Conservation (phyloP, 1,139 yeast genomes). For the Suhomyces bokatorum region DNA sequence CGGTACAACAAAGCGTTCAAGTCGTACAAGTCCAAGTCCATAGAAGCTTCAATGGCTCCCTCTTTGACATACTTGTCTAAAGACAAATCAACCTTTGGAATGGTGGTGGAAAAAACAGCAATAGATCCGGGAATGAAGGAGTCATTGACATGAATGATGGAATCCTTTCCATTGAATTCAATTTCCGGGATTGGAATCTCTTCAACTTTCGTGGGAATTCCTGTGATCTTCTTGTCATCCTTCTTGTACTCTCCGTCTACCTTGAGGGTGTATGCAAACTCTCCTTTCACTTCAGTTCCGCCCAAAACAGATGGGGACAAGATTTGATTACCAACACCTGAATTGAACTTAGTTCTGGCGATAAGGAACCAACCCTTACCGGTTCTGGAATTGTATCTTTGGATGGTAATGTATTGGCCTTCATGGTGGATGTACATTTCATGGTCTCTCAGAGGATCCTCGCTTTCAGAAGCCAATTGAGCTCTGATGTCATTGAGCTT, state of each 20-base stretch:
- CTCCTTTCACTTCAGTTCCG: constrained; percentile 64
- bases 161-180: constrained; percentile 41
- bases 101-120: constrained; percentile 74
- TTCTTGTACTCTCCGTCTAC: constrained; percentile 51
- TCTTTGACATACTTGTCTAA: constrained; percentile 64
- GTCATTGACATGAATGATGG: constrained; percentile 56
- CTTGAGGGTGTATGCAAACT: constrained; percentile 60
- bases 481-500: constrained; percentile 59
- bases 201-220: constrained; percentile 65
- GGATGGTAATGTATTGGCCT: constrained; percentile 88
- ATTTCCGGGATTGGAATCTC: constrained; percentile 54
- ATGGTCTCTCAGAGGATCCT: constrained; percentile 66
- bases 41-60: constrained; percentile 77
- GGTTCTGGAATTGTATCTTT: constrained; percentile 76
- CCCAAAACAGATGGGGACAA: constrained; percentile 62
- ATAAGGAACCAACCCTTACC: constrained; percentile 89
- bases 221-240: constrained; percentile 45
- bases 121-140: constrained; percentile 88
- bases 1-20: constrained; percentile 74
- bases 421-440: constrained; percentile 96
- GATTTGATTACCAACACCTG: constrained; percentile 45
- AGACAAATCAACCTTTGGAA: constrained; percentile 52
- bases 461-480: constrained; percentile 63
- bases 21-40: constrained; percentile 60
- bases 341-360: constrained; percentile 76